Evolutionary conservation across 2,329 filamentous ascomycete genomes (phyloP).

Genomic region (Paracorniculantispora psalliotae): DNA sequence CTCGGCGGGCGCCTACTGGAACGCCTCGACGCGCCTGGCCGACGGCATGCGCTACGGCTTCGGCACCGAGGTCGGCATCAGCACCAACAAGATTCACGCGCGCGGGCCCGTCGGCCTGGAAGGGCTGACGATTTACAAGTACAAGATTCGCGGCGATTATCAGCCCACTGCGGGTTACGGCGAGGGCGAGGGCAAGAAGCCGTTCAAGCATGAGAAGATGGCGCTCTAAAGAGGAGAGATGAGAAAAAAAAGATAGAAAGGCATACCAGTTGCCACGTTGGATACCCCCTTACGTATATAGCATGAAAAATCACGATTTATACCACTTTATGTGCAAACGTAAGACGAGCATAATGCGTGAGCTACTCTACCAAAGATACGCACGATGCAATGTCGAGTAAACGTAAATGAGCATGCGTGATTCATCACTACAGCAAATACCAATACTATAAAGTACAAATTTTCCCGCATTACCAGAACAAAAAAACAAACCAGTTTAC

Average conservation of each 20-base stretch:
- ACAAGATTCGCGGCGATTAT: slow-evolving; percentile 77
- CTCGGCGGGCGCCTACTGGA: slow-evolving; percentile 93
- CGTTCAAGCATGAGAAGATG: slow-evolving; percentile 55
- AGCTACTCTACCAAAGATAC: no score
- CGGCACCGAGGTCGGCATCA: slow-evolving; percentile 96
- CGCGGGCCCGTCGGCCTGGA: slow-evolving; percentile 90
- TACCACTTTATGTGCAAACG: neutral
- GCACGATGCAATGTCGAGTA: no score
- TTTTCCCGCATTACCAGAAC: neutral
- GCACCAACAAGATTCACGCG: slow-evolving; percentile 97
- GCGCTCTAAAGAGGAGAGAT: slow-evolving; percentile 28
- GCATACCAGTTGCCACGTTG: slow-evolving; percentile 12
- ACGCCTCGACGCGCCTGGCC: slow-evolving; percentile 87
- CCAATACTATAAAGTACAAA: slow-evolving; percentile 1
- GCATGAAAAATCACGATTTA: neutral
- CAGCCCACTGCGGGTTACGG: slow-evolving; percentile 78
- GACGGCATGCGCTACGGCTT: slow-evolving; percentile 98
- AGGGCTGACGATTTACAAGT: slow-evolving; percentile 96
- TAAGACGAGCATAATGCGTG: no score
- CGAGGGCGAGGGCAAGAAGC: slow-evolving; percentile 54
- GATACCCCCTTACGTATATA: slow-evolving; percentile 9
- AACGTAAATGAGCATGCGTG: neutral
- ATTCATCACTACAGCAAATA: slow-evolving; percentile 2
- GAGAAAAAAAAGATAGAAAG: slow-evolving; percentile 8
- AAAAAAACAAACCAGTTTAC: neutral